Base-by-base conservation (phyloP, 306 rosid species). In the Spatholobus suberectus region DNA sequence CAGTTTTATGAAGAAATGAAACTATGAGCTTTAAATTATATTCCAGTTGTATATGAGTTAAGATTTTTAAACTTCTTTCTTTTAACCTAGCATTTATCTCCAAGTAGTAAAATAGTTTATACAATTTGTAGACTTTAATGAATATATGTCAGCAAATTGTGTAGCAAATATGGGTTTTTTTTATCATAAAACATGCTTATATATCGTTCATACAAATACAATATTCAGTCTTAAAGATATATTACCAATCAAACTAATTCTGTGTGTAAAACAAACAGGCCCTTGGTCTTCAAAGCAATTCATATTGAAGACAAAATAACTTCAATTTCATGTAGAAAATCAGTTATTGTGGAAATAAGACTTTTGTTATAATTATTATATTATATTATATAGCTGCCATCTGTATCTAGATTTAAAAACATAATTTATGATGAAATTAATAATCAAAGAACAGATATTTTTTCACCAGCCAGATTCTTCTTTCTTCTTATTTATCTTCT, bases 11-110 rank as follows among this genome's bases (percentile, higher is more conserved):
- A 8, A 73, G n/a, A 74, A 54, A 55, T 26, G 26, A 13, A 59
- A 68, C 18, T 65, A 8, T 72, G 23, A 40, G 10, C 78, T 71
- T 38, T 6, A 52, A 81, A 37, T 43, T 76, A 24, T 77, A 75
- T 68, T 75, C 43, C 27, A 51, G 29, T 17, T 5, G 43, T n/a
- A n/a, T 21, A 37, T 69, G 34, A 32, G 27, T 74, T 65, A 74
- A 24, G 26, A 44, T 68, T 44, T 69, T 55, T 9, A 62, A 47
- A 66, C 32, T 58, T 61, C 58, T 51, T 18, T 17, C 43, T 68
- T 43, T 74, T 77, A 66, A 24, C 70, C 54, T 15, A 61, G 38
- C 32, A 57, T 38, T 7, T 43, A 29, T 78, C 46, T 52, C 34
- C 44, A 66, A 37, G 17, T 37, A 18, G 34, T 75, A 23, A 46